Evolutionary conservation across 331 rosid genomes (phyloP).

Genomic region (Quercus tomentella): DNA sequence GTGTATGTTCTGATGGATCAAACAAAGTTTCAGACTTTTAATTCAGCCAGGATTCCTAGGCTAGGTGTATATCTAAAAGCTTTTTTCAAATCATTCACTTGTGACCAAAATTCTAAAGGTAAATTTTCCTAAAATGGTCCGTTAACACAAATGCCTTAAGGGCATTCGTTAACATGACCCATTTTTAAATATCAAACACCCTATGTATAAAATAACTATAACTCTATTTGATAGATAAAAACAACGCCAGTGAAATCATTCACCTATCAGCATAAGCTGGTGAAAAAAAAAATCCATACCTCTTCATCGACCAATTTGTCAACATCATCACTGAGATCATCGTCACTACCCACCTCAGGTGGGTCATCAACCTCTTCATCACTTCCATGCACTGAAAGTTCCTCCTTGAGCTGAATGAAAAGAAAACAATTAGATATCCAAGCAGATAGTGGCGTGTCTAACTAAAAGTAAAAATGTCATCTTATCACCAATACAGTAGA

Average conservation of each 20-base stretch:
- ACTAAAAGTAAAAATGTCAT: background rate
- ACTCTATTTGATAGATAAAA: no score
- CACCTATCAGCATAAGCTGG: background rate
- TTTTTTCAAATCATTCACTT: no score
- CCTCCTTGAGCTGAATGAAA: slow-evolving; percentile 67
- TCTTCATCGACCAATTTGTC: slow-evolving; percentile 55
- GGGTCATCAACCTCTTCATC: slow-evolving; percentile 93
- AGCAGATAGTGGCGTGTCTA: background rate
- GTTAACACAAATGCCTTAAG: no score
- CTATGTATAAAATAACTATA: no score
- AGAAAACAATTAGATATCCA: slow-evolving; percentile 2
- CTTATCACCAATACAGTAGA: background rate
- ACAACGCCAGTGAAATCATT: no score
- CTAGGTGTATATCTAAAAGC: no score
- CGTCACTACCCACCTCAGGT: slow-evolving; percentile 74
- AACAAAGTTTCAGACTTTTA: background rate
- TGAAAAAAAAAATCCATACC: slow-evolving; percentile 35
- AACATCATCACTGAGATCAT: slow-evolving; percentile 72
- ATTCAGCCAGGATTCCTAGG: background rate
- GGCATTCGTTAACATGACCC: no score
- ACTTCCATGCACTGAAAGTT: slow-evolving; percentile 81
- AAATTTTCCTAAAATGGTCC: no score
- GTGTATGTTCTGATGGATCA: background rate
- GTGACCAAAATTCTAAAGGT: no score
- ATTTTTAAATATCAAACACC: no score